Evolutionary conservation across 441 rosid species (phyloP), one percentile per base, ranked within the genome.

Genomic region (Cnidoscolus chayamansa): DNA sequence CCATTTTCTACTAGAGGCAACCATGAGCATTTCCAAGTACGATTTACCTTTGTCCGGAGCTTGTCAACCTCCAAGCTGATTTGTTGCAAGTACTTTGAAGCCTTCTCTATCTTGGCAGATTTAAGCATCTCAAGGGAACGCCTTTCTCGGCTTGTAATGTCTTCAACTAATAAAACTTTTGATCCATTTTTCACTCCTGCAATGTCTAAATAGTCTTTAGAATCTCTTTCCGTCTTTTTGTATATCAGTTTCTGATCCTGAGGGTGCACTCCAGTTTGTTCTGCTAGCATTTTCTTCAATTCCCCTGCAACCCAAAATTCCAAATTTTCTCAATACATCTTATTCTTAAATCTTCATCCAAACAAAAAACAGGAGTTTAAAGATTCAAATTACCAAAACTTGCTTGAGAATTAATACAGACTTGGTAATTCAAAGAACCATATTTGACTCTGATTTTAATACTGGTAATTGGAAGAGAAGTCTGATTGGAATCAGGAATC

Each of bases 141-240:
- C 72, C 85, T 91, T 81, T 91, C 97, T 61, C 90, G 94, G 69
- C 93, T 87, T 47, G 86, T 79, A 1, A 92, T 86, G 72, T 93
- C 97, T 74, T 93, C 99, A 1, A 83, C 49, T 50, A 95, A 82
- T 74, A 80, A 90, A 54, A 95, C 80, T 78, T 95, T 93, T 15
- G 99, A 93, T 76, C 86, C 83, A 84, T 95, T 89, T 78, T 91
- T 93, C 32, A 95, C 95, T 11, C 98, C 95, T 0, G 81, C 87
- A 10, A 84, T 80, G 69, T 95, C 99, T 8, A 95, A 85, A 75
- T 83, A 93, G 1, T 84, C 78, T 15, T 80, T 95, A 3, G 99
- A 95, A 70, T 91, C 96, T 71, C 97, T 93, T 72, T 95, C 99
- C 73, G 88, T 95, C 75, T 89, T 91, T 78, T 91, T 95, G 79